Base-by-base conservation (phyloP, 1,284 basidiomycete species). In the Cyathus olla region DNA sequence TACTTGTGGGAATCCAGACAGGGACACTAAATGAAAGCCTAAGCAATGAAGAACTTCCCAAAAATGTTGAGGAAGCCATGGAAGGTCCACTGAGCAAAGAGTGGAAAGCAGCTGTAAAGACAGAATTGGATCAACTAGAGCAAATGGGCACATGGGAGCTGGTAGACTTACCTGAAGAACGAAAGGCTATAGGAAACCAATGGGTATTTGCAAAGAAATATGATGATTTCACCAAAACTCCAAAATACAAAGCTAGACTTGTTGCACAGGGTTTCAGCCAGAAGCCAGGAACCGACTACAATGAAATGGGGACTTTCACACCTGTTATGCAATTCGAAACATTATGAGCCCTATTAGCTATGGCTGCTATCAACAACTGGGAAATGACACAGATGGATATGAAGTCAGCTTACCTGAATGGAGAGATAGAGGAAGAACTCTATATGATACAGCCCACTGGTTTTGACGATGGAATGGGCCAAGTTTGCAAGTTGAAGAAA, bases 321-420 rank as follows among this genome's bases (percentile, higher is more conserved):
- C 81, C 80, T 1, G 74, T 80, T 0, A 74, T 73, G 42, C 60
- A 70, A 26, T 68, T 76, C 21, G 61, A 68, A 8, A 71, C 78
- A 0, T 61, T 82, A 3, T 59, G 75, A 0, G 59, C 71, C 2
- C 55, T 82, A 2, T 65, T 82, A 3, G 70, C 76, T 0, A 51
- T 79, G 1, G 74, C 77, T 10, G 73, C 78, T 1, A 47, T 48
- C 4, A 39, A 67, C 11, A 62, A 74, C 49, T 64, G 49, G 1
- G 31, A 35, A 35, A 35, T 35, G 31, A 35, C 31, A 13, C 31
- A 35, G 31, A 35, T 35, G 31, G 31, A 35, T 35, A 13, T 35
- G 31, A 35, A 35, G 13, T 35, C 31, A 35, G 31, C 31, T 35
- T 35, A 35, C 31, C 31, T 35, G 31, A 35, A 35, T 35, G 31